Evolutionary conservation across 2,329 filamentous ascomycete genomes (phyloP).

Genomic region (Cladobotryum protrusum): DNA sequence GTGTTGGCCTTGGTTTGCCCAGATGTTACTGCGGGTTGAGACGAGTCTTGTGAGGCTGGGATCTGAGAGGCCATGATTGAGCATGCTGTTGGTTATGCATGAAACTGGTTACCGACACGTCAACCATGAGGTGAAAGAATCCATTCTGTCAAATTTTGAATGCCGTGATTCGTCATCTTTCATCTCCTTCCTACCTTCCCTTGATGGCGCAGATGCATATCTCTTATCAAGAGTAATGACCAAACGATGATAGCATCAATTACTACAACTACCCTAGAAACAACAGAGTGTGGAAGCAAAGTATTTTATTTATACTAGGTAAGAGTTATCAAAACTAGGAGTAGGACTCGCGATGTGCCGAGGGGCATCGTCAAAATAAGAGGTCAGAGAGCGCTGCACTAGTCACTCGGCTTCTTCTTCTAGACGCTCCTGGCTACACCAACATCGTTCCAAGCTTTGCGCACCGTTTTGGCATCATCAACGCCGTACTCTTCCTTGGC

Average conservation of each 20-base stretch:
- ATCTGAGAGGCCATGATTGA: background rate
- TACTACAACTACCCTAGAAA: too few species aligned
- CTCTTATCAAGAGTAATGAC: too few species aligned
- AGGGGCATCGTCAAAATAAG: background rate
- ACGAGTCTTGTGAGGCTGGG: background rate
- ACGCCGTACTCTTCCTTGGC: slow-evolving; percentile 38
- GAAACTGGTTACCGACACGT: background rate
- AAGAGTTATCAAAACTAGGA: background rate
- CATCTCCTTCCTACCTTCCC: too few species aligned
- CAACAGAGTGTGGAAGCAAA: background rate
- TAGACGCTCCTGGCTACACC: slow-evolving; percentile 30
- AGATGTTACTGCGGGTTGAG: background rate
- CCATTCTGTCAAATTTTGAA: too few species aligned
- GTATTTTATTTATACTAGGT: background rate
- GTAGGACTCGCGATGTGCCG: background rate
- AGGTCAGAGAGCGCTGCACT: background rate
- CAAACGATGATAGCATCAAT: too few species aligned
- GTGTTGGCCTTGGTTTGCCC: slow-evolving; percentile 14
- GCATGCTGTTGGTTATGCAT: background rate
- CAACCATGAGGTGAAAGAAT: too few species aligned
- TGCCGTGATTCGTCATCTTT: too few species aligned
- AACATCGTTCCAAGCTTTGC: slow-evolving; percentile 42
- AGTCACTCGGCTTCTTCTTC: slow-evolving; percentile 12
- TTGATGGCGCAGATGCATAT: too few species aligned
- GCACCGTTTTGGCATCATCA: slow-evolving; percentile 37